Conservation (phyloP, 495 filamentous ascomycete species). For the Tuber microsphaerosporum region DNA sequence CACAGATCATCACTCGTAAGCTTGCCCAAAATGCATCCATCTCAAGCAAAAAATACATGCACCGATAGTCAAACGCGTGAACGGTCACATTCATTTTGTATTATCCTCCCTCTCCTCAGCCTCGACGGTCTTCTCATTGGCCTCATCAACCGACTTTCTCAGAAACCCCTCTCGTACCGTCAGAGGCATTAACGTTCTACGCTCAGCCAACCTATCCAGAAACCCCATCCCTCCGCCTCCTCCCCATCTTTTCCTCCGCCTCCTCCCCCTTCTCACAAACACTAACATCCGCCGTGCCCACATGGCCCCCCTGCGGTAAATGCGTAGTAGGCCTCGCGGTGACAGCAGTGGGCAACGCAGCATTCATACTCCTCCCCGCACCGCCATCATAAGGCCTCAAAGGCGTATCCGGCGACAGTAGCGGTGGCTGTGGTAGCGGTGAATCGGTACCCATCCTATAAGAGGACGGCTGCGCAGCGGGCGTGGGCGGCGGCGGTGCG, state of each 20-base stretch:
- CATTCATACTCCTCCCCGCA: neutral
- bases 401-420: too few relatives aligned
- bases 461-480: too few relatives aligned
- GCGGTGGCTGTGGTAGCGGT: neutral
- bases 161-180: too few relatives aligned
- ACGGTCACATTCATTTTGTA: neutral
- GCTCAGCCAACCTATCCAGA: too few relatives aligned
- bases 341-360: too few relatives aligned
- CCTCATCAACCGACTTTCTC: conserved; percentile 20
- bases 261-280: too few relatives aligned
- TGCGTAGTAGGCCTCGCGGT: too few relatives aligned
- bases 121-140: conserved; percentile 25
- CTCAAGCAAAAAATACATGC: neutral
- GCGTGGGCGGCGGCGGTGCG: too few relatives aligned
- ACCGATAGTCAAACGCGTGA: neutral
- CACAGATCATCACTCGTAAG: neutral
- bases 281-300: too few relatives aligned
- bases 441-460: conserved; percentile 15
- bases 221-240: too few relatives aligned
- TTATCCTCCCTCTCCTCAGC: conserved; percentile 10
- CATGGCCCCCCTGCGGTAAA: too few relatives aligned
- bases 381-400: neutral
- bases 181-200: too few relatives aligned
- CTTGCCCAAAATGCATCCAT: neutral
- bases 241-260: neutral